Percentiles rank a stretch among this genome's conserved stretches.
These are phyloP conservation scores for Ogataea allantospora DNA, from an alignment of 805 yeast species.

Conservation along the genomic window DNA sequence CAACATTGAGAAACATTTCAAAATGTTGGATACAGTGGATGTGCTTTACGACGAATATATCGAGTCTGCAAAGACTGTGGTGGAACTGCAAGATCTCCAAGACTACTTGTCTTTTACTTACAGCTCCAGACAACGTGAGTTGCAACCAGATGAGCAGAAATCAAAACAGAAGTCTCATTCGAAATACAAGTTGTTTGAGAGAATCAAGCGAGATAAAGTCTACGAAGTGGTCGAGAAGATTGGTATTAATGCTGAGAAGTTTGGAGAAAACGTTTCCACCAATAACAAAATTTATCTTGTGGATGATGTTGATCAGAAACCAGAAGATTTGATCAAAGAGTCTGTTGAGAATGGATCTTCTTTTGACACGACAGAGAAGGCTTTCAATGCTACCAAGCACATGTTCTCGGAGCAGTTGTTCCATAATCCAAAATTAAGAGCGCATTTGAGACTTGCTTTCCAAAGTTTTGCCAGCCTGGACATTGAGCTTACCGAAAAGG, in stretches of 20 bases:
- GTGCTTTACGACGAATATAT: constrained; percentile 55
- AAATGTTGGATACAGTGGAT: constrained; percentile 56
- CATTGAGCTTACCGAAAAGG: constrained; percentile 80
- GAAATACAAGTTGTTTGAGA: constrained; percentile 61
- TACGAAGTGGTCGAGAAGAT: constrained; percentile 64
- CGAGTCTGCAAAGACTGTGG: constrained; percentile 56
- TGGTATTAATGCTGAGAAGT: constrained; percentile 76
- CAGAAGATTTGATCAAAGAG: constrained; percentile 55
- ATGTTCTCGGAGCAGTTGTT: constrained; percentile 76
- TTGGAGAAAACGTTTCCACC: constrained; percentile 75
- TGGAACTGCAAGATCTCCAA: constrained; percentile 82
- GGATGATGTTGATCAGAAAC: constrained; percentile 61
- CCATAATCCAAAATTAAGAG: constrained; percentile 78
- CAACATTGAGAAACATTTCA: constrained; percentile 51
- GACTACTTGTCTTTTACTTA: constrained; percentile 78
- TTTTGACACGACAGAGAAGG: constrained; percentile 58
- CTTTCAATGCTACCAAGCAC: constrained; percentile 65
- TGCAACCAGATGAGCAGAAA: constrained; percentile 20
- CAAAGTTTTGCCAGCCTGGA: constrained; percentile 65
- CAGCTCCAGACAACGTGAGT: constrained; percentile 55
- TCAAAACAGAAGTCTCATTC: constrained; percentile 48
- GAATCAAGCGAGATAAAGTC: constrained; percentile 61
- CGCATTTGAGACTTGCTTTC: constrained; percentile 61
- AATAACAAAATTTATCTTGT: constrained; percentile 70
- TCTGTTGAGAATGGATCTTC: constrained; percentile 37